Evolutionary conservation across 768 basidiomycete genomes (phyloP).

Genomic region (Boletus barrowsii): DNA sequence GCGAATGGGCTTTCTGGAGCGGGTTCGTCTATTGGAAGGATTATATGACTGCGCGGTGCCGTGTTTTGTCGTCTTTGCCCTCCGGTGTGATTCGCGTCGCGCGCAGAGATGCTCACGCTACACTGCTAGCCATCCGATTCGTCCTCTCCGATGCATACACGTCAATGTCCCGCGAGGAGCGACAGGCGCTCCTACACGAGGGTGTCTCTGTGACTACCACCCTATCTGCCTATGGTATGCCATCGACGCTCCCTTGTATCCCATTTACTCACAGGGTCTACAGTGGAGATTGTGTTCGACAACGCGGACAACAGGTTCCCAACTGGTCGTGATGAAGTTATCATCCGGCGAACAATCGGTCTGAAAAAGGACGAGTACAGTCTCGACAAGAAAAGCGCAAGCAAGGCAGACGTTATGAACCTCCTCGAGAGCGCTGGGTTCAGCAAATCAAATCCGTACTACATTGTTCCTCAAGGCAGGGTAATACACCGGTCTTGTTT

Average conservation of each 20-base stretch:
- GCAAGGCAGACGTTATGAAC: constrained; percentile 97
- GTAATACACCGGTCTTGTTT: constrained; percentile 44
- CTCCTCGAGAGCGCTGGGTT: constrained; percentile 96
- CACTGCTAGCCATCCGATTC: constrained; percentile 80
- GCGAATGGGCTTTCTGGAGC: too few species aligned
- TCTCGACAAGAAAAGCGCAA: constrained; percentile 91
- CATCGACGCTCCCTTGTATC: background rate
- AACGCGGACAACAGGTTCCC: constrained; percentile 94
- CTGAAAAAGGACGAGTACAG: constrained; percentile 99
- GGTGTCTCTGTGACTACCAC: constrained; percentile 86
- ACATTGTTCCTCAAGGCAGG: constrained; percentile 97
- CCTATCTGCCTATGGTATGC: constrained; percentile 82
- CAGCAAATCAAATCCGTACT: constrained; percentile 97
- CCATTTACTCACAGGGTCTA: background rate
- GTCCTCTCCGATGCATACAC: constrained; percentile 98
- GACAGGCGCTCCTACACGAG: constrained; percentile 91
- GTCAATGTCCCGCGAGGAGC: constrained; percentile 90
- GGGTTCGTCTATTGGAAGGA: background rate
- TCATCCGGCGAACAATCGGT: constrained; percentile 91
- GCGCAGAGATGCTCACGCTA: constrained; percentile 2
- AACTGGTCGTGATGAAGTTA: constrained; percentile 82
- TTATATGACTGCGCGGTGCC: background rate
- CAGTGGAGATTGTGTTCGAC: constrained; percentile 92
- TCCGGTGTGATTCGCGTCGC: background rate
- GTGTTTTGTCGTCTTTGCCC: background rate